Evolutionary conservation across 169 alveolate genomes (phyloP), one percentile per base, ranked within the genome.

Genomic region (Plasmodium yoelii): DNA sequence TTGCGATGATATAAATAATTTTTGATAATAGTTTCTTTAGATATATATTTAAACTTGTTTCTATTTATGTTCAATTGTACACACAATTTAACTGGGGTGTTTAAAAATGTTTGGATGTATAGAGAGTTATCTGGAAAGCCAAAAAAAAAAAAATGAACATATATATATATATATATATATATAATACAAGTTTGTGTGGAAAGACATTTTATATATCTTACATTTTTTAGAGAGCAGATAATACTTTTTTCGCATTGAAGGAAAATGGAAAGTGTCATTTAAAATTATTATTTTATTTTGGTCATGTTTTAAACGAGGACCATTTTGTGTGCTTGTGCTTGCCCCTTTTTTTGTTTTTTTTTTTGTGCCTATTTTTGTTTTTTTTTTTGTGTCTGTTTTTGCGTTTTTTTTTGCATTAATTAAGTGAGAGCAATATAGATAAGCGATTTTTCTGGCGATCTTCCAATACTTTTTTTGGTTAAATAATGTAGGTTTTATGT

Each of bases 211-310:
- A 22, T 9, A 67, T 8, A 15, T 19, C n/a, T 63, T 82, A 82
- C 90, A 82, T 61, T 34, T 65, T 61, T 72, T 82, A n/a, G 86
- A 26, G 3, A 82, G 34, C 8, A 67, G 15, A 70, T 55, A 82
- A 60, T 67, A 82, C 34, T 82, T 34, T 26, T 82, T 82, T 61
- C 90, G 39, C 90, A 82, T 82, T 1, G 90, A 82, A n/a, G 90
- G 90, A 3, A 82, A 49, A 28, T 82, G 90, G 59, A 82, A 82
- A 13, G 90, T 82, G 8, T 82, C 90, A 47, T 82, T 82, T 44
- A 82, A 57, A 26, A 82, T 68, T n/a, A 77, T 26, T 19, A 42
- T 56, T 47, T 28, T 55, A 53, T 49, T 68, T 18, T 18, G 5
- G 5, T 4, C 4, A 3, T 34, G 7, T 34, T 8, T 34, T 24